phyloP scores from a whole-genome alignment of 352 stramenopile genomes.

The Phytophthora idaei region DNA sequence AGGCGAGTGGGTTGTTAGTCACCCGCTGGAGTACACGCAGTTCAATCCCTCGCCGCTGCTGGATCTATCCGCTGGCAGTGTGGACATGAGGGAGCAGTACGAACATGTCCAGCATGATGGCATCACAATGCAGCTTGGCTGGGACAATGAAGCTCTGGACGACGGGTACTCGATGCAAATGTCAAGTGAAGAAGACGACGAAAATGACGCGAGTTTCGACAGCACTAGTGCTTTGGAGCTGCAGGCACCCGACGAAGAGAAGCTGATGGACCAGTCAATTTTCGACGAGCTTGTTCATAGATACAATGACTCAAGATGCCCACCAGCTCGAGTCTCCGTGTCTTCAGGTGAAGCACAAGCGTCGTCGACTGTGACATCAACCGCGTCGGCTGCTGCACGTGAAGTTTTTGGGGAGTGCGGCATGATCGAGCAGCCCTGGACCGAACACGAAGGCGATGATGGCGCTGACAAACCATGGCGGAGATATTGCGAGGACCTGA shows the following conservation, averaged over 20 bases:
- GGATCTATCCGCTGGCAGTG: slow-evolving; percentile 33
- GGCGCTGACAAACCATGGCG: slow-evolving; percentile 61
- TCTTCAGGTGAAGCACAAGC: slow-evolving; percentile 24
- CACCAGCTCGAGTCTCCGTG: slow-evolving; percentile 15
- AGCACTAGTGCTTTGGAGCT: slow-evolving; percentile 36
- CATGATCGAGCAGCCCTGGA: slow-evolving; percentile 25
- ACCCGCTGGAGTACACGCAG: slow-evolving; percentile 27
- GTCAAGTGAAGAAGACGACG: slow-evolving; percentile 26
- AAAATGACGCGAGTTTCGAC: slow-evolving; percentile 36
- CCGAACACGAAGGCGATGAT: slow-evolving; percentile 22
- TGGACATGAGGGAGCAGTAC: slow-evolving; percentile 37
- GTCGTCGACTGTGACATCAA: slow-evolving; percentile 23
- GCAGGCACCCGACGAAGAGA: slow-evolving; percentile 31
- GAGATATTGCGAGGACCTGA: slow-evolving; percentile 76
- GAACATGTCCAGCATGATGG: slow-evolving; percentile 16
- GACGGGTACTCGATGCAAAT: slow-evolving; percentile 19
- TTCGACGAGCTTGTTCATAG: slow-evolving; percentile 23
- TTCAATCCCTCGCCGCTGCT: slow-evolving; percentile 24
- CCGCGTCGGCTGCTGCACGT: slow-evolving; percentile 10
- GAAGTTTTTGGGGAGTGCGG: slow-evolving; percentile 20
- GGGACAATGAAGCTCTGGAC: slow-evolving; percentile 20
- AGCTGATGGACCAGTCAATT: slow-evolving; percentile 22
- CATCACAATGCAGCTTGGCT: slow-evolving; percentile 23
- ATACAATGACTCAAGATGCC: slow-evolving; percentile 15
- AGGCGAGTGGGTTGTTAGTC: slow-evolving; percentile 25